Evolutionary conservation across 192 early-diverging fungal genomes (phyloP).

Genomic region (Dimargaris xerosporica): DNA sequence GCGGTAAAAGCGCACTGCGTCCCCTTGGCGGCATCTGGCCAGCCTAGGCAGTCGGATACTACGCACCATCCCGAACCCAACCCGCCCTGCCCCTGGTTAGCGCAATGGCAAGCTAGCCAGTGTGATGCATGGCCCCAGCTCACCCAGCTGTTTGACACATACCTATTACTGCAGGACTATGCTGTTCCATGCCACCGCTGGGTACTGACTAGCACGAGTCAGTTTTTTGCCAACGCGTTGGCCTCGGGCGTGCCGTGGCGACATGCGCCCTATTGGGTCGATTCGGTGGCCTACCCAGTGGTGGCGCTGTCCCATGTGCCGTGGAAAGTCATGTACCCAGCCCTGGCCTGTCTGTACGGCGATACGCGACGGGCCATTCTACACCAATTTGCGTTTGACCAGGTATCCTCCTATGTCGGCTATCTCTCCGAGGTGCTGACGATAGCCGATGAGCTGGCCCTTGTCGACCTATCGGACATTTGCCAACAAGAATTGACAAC

Average conservation of each 20-base stretch:
- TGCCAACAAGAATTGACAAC: not conserved
- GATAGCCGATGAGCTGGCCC: not conserved
- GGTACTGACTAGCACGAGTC: not conserved
- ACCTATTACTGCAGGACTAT: not conserved
- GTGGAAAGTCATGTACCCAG: not conserved
- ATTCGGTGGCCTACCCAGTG: not conserved
- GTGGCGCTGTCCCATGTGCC: not conserved
- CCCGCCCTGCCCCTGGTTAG: not conserved
- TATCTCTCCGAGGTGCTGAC: not conserved
- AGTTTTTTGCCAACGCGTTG: not conserved
- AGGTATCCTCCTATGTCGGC: not conserved
- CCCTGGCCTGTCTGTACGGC: not conserved
- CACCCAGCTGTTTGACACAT: not conserved
- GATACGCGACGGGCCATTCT: not conserved
- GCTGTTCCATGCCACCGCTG: not conserved
- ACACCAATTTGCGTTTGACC: not conserved
- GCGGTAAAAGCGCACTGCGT: not conserved
- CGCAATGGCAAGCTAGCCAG: not conserved
- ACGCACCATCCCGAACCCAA: not conserved
- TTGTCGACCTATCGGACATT: not conserved
- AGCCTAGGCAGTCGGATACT: not conserved
- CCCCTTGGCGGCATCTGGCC: not conserved
- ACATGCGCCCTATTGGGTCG: not conserved
- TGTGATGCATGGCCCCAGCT: not conserved
- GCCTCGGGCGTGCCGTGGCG: not conserved